These are phyloP conservation scores for Echites panduratus DNA, from an alignment of 257 asterid species.

Conservation along the genomic window DNA sequence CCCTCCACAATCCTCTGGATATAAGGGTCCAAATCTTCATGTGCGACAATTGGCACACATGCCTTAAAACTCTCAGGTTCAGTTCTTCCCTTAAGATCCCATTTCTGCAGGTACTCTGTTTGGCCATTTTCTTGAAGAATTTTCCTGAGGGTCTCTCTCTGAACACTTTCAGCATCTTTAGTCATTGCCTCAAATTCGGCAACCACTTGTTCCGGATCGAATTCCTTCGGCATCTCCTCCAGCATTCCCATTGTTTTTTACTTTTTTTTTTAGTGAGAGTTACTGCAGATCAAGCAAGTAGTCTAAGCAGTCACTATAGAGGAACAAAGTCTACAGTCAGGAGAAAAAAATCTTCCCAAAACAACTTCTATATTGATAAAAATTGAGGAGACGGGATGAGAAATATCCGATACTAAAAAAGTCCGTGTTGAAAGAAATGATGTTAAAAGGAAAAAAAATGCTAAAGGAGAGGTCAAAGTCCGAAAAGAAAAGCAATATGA, in stretches of 20 bases:
- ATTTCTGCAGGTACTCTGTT: slow-evolving; percentile 64
- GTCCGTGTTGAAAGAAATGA: background rate
- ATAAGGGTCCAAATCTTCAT: slow-evolving; percentile 72
- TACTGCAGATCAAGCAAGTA: slow-evolving; percentile 11
- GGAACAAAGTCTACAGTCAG: background rate
- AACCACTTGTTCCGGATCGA: slow-evolving; percentile 56
- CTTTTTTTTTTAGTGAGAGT: slow-evolving; percentile 1
- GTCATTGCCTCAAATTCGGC: slow-evolving; percentile 74
- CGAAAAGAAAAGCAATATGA: slow-evolving; percentile 3
- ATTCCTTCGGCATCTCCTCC: slow-evolving; percentile 54
- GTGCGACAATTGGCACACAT: slow-evolving; percentile 65
- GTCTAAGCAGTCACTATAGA: no score
- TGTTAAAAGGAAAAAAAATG: no score
- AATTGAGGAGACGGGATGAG: background rate
- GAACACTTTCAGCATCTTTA: slow-evolving; percentile 60
- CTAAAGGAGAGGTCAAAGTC: slow-evolving; percentile 5
- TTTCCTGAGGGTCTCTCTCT: slow-evolving; percentile 58
- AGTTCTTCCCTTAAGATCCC: slow-evolving; percentile 71
- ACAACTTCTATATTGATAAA: slow-evolving; percentile 7
- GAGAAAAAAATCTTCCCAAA: background rate
- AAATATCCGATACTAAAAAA: background rate
- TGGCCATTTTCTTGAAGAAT: slow-evolving; percentile 76
- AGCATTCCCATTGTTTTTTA: slow-evolving; percentile 35
- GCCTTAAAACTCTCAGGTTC: slow-evolving; percentile 58
- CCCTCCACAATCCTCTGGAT: slow-evolving; percentile 78